Conservation (phyloP, 805 yeast species). For the Millerozyma miso region DNA sequence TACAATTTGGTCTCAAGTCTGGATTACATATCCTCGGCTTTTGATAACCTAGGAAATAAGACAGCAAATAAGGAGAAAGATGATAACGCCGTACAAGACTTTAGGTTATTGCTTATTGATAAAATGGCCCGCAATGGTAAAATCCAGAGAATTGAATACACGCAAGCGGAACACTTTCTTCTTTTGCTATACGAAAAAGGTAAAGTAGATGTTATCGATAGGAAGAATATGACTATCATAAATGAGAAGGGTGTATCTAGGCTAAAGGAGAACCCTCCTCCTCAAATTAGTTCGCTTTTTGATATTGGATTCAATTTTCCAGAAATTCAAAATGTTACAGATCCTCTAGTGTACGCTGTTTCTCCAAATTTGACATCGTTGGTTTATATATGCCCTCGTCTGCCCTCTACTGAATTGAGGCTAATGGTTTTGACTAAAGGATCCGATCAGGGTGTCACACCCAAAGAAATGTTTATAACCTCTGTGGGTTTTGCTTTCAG, state of each 20-base stretch:
- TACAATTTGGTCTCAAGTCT: slow-evolving; percentile 22
- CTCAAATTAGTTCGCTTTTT: slow-evolving; percentile 36
- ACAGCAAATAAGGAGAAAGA: slow-evolving; percentile 10
- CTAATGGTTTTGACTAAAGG: slow-evolving; percentile 19
- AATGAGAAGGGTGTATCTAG: not conserved
- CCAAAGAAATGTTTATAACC: slow-evolving; percentile 35
- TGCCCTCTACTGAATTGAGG: slow-evolving; percentile 10
- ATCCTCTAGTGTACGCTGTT: slow-evolving; percentile 34
- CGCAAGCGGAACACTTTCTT: slow-evolving; percentile 37
- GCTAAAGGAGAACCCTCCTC: slow-evolving; percentile 16
- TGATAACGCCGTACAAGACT: not conserved
- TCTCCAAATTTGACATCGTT: slow-evolving; percentile 51
- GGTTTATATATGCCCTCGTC: slow-evolving; percentile 20
- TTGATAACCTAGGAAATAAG: slow-evolving; percentile 25
- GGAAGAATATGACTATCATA: slow-evolving; percentile 22
- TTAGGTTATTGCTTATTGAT: slow-evolving; percentile 23
- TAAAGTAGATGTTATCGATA: slow-evolving; percentile 40
- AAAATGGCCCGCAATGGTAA: slow-evolving; percentile 20
- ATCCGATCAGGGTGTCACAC: slow-evolving; percentile 10
- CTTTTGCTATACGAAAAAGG: slow-evolving; percentile 42
- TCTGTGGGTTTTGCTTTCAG: slow-evolving; percentile 61
- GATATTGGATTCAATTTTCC: slow-evolving; percentile 57
- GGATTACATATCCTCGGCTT: slow-evolving; percentile 24
- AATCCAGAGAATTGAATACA: slow-evolving; percentile 27
- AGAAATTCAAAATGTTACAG: slow-evolving; percentile 5